Percentiles rank a stretch among this genome's conserved stretches.
Conservation (phyloP, 2,329 filamentous ascomycete species). For the Neonectria ditissima region DNA sequence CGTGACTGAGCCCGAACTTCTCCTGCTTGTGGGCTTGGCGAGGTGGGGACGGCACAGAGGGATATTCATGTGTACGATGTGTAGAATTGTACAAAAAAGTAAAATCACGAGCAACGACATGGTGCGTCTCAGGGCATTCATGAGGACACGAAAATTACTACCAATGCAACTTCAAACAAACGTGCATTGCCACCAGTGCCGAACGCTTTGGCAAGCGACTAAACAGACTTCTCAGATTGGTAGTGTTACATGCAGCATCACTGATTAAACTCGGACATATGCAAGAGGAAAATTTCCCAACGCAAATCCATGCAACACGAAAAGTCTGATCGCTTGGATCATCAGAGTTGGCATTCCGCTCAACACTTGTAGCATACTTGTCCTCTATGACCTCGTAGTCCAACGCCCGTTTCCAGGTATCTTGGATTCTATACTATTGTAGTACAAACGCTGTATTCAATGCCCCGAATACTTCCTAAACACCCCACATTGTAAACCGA, state of each 20-base stretch:
- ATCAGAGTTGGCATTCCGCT: neutral
- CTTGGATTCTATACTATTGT: constrained; percentile 36
- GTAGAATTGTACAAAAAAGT: neutral
- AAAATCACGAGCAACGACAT: neutral
- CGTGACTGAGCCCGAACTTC: constrained; percentile 25
- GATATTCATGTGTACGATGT: neutral
- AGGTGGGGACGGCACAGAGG: neutral
- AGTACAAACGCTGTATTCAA: constrained; percentile 31
- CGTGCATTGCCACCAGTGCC: neutral
- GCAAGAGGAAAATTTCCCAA: neutral
- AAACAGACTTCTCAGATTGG: neutral
- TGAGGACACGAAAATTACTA: neutral
- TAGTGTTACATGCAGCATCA: neutral
- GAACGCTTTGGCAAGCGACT: neutral
- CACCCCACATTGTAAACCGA: constrained; percentile 9
- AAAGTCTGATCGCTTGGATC: neutral
- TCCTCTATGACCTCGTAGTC: constrained; percentile 22
- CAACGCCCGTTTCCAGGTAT: constrained; percentile 39
- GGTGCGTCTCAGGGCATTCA: neutral
- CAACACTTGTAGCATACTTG: neutral
- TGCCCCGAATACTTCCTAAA: constrained; percentile 22
- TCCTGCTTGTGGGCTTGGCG: neutral
- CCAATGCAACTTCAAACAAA: no score
- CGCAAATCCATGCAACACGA: neutral
- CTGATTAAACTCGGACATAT: neutral